Base-by-base conservation (phyloP, 768 basidiomycete species). In the Boletus sensibilis region DNA sequence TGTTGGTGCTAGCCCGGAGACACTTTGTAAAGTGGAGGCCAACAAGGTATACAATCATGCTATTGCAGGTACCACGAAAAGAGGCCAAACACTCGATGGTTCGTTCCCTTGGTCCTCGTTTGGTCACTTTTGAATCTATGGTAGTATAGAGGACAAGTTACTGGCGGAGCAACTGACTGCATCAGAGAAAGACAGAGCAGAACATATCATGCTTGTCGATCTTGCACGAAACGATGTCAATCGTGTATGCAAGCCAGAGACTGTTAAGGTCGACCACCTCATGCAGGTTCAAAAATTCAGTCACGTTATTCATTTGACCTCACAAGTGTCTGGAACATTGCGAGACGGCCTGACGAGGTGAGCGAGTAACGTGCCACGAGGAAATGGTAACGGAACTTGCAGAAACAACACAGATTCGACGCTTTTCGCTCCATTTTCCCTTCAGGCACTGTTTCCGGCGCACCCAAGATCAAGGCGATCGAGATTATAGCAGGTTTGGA, bases 391-490 rank as follows among this genome's bases (percentile, higher is more conserved):
- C 55, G 2, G 18, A 58, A 53, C 20, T 48, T 52, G 50, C 21
- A 47, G 48, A 21, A 48, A 40, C 39, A 25, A 29, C 6, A 3
- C 62, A 95, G 95, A 61, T 99, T 98, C 67, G 96, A 98, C 69
- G 97, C 97, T 0, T 98, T 99, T 82, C 85, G 96, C 11, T 98
- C 96, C 23, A 98, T 99, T 61, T 98, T 99, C 78, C 97, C 97
- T 2, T 95, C 96, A 18, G 97, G 97, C 0, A 99, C 97, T 3
- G 97, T 99, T 25, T 98, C 96, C 1, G 97, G 97, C 23, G 97
- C 97, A 33, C 97, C 97, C 2, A 99, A 99, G 75, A 95, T 99
- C 73, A 97, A 96, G 70, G 97, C 97, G 1, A 92, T 99, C 59
- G 93, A 99, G 71, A 86, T 99, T 40, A 77, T 99, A 29, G 87